These are phyloP conservation scores for Magnolia officinalis DNA, from an alignment of 164 flowering plant species.

Conservation along the genomic window DNA sequence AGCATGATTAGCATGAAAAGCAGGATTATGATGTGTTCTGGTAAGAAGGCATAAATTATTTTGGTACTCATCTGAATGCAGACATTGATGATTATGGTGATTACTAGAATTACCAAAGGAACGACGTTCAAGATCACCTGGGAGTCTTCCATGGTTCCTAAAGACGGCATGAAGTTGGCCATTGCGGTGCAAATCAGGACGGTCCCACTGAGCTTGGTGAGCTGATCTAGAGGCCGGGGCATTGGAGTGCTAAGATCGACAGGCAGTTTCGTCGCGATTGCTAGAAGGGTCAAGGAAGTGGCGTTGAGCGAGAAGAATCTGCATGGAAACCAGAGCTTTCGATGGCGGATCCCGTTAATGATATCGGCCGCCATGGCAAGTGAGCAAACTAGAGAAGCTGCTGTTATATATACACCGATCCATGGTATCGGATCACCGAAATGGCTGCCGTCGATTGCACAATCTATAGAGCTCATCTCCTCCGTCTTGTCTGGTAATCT, in stretches of 20 bases:
- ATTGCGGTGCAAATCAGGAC: slow-evolving; percentile 8
- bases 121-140: slow-evolving; percentile 3
- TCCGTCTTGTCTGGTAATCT: no score
- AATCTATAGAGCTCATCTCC: no score
- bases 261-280: slow-evolving; percentile 46
- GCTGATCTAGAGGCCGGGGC: slow-evolving; percentile 5
- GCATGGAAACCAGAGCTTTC: slow-evolving; percentile 57
- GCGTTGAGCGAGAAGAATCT: slow-evolving; percentile 55
- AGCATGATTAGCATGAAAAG: slow-evolving; percentile 10
- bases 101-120: slow-evolving; percentile 7
- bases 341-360: slow-evolving; percentile 26
- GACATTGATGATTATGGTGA: slow-evolving; percentile 4
- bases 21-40: slow-evolving; percentile 5
- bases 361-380: slow-evolving; percentile 47
- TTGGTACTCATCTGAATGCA: slow-evolving; percentile 11
- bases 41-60: slow-evolving; percentile 9
- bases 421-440: slow-evolving; percentile 5
- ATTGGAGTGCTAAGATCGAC: slow-evolving; percentile 65
- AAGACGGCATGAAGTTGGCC: slow-evolving; percentile 8
- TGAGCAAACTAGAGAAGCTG: slow-evolving; percentile 46
- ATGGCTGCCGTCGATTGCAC: slow-evolving; percentile 25
- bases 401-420: slow-evolving; percentile 43
- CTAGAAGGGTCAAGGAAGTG: slow-evolving; percentile 44
- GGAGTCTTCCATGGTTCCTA: slow-evolving; percentile 5
- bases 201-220: slow-evolving; percentile 16